Evolutionary conservation across 345 rosid genomes (phyloP).

Genomic region (Stellera chamaejasme): DNA sequence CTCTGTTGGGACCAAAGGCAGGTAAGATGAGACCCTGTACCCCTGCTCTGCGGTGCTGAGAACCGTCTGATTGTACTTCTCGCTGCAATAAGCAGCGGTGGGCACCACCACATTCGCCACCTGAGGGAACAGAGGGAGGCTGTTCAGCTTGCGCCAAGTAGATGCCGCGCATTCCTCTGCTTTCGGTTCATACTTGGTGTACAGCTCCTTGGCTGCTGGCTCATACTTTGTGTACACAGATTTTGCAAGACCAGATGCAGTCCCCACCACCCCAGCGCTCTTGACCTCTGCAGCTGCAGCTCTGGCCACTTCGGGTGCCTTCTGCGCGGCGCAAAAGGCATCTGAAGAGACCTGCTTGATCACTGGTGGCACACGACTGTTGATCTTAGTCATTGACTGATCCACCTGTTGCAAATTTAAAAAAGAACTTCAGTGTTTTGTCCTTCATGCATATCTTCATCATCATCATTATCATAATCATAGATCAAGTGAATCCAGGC

Average conservation of each 20-base stretch:
- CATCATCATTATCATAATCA: too few relatives aligned
- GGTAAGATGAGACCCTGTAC: slow-evolving; percentile 54
- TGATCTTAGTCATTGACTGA: slow-evolving; percentile 54
- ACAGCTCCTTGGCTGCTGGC: slow-evolving; percentile 66
- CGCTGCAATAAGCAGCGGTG: slow-evolving; percentile 67
- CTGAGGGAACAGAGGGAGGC: slow-evolving; percentile 76
- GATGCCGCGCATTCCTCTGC: slow-evolving; percentile 75
- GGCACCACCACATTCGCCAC: slow-evolving; percentile 70
- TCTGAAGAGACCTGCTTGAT: slow-evolving; percentile 69
- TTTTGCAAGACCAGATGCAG: slow-evolving; percentile 68
- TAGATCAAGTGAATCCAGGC: too few relatives aligned
- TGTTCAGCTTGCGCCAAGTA: slow-evolving; percentile 75
- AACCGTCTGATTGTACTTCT: slow-evolving; percentile 77
- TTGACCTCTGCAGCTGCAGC: slow-evolving; percentile 60
- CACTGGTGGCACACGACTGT: slow-evolving; percentile 55
- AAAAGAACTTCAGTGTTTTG: not conserved
- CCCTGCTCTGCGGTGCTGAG: slow-evolving; percentile 67
- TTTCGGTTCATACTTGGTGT: slow-evolving; percentile 68
- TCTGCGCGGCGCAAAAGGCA: slow-evolving; percentile 62
- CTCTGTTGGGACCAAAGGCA: slow-evolving; percentile 84
- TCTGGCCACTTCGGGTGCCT: slow-evolving; percentile 58
- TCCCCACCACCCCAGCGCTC: slow-evolving; percentile 53
- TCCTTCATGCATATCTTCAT: not conserved
- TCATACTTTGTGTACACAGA: slow-evolving; percentile 48
- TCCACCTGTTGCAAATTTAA: slow-evolving; percentile 59